Conservation (phyloP, 805 yeast species). For the Jamesozyma gamospora region DNA sequence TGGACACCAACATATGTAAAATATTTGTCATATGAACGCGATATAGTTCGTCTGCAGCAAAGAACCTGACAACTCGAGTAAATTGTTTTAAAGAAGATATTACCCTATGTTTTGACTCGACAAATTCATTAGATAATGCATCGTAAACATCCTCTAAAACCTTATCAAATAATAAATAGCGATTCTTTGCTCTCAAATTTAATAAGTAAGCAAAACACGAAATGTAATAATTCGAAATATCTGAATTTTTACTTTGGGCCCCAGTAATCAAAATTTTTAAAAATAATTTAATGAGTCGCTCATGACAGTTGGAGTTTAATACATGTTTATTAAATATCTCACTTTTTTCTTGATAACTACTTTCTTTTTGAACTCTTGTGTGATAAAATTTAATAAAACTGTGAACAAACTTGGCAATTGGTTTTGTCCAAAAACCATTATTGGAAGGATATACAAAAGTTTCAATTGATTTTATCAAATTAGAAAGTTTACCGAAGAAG, state of each 20-base stretch:
- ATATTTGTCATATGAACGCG: slow-evolving; percentile 74
- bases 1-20: slow-evolving; percentile 59
- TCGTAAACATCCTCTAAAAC: slow-evolving; percentile 67
- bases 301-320: slow-evolving; percentile 29
- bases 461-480: slow-evolving; percentile 56
- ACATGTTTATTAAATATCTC: slow-evolving; percentile 13
- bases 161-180: slow-evolving; percentile 37
- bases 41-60: slow-evolving; percentile 52
- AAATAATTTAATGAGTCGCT: slow-evolving; percentile 34
- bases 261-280: slow-evolving; percentile 50
- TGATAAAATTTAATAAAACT: slow-evolving; percentile 52
- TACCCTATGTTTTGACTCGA: slow-evolving; percentile 72
- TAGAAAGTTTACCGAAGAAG: slow-evolving; percentile 42
- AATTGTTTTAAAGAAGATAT: slow-evolving; percentile 60
- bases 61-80: slow-evolving; percentile 53
- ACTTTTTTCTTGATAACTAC: slow-evolving; percentile 14
- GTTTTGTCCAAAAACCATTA: slow-evolving; percentile 75
- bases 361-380: slow-evolving; percentile 42
- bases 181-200: slow-evolving; percentile 42
- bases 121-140: slow-evolving; percentile 50
- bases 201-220: slow-evolving; percentile 54
- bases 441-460: slow-evolving; percentile 91
- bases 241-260: slow-evolving; percentile 61
- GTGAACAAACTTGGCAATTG: slow-evolving; percentile 56
- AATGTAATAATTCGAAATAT: slow-evolving; percentile 48